These are phyloP conservation scores for Penicillium tannophilum DNA, from an alignment of 495 filamentous ascomycete genomes.

Conservation along the genomic window DNA sequence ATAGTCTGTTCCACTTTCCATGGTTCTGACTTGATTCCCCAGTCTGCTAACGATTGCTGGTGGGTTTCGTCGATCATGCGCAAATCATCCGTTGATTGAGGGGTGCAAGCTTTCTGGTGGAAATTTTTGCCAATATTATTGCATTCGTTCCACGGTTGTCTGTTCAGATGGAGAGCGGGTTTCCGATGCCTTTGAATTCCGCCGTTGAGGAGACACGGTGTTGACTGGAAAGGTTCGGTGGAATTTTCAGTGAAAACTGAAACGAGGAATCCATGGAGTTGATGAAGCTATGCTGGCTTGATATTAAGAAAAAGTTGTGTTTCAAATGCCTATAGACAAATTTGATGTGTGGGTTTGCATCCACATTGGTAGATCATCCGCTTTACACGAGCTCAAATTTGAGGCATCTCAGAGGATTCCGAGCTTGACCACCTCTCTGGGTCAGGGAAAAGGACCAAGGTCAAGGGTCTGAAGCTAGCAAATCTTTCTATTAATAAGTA, in stretches of 20 bases:
- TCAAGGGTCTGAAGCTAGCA: background rate
- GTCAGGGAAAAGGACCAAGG: background rate
- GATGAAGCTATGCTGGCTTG: background rate
- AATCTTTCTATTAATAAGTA: background rate
- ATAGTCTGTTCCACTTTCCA: constrained; percentile 19
- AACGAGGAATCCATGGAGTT: background rate
- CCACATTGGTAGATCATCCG: constrained; percentile 4
- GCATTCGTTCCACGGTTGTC: background rate
- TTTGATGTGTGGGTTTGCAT: background rate
- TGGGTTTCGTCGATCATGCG: constrained; percentile 20
- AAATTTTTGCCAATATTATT: background rate
- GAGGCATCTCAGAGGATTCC: constrained; percentile 3
- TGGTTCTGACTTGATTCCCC: constrained; percentile 14
- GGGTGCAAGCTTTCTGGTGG: background rate
- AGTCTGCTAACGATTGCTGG: constrained; percentile 3
- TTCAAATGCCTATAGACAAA: background rate
- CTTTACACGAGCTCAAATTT: background rate
- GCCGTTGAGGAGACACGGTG: background rate
- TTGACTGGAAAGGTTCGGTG: background rate
- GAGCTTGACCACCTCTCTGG: constrained; percentile 1
- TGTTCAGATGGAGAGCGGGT: background rate
- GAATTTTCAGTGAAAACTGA: background rate
- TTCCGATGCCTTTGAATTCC: background rate
- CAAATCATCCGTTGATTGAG: constrained; percentile 4
- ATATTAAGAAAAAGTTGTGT: background rate